These are phyloP conservation scores for Isatis tinctoria DNA, from an alignment of 345 rosid species.

Conservation along the genomic window DNA sequence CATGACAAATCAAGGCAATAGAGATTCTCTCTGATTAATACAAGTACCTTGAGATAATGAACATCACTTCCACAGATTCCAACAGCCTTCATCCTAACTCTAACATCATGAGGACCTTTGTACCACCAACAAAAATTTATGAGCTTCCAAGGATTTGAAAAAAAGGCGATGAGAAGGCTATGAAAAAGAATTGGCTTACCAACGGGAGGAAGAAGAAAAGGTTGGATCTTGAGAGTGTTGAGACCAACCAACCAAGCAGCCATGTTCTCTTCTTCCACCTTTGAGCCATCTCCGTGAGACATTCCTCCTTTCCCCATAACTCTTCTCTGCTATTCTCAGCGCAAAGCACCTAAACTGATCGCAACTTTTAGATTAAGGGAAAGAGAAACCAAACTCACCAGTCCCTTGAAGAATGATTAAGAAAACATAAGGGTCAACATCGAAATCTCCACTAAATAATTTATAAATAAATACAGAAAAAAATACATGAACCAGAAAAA, in stretches of 20 bases:
- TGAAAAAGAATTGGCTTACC: constrained; percentile 35
- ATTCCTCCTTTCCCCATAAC: constrained; percentile 69
- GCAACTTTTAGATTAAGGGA: neutral
- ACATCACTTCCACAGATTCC: constrained; percentile 96
- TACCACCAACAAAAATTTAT: neutral
- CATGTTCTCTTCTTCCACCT: constrained; percentile 62
- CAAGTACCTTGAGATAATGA: constrained; percentile 73
- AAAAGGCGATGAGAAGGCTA: neutral
- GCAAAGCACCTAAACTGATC: neutral
- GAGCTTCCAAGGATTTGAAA: constrained; percentile 1
- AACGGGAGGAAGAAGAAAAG: constrained; percentile 63
- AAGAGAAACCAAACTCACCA: constrained; percentile 7
- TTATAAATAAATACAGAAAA: constrained; percentile 3
- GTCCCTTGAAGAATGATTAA: constrained; percentile 1
- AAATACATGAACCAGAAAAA: constrained; percentile 24
- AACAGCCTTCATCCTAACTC: constrained; percentile 82
- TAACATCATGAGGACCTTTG: constrained; percentile 76
- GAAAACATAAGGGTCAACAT: constrained; percentile 8
- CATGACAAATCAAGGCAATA: neutral
- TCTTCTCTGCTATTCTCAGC: constrained; percentile 3
- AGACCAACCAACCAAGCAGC: constrained; percentile 82
- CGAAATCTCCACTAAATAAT: constrained; percentile 5
- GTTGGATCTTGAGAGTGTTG: constrained; percentile 86
- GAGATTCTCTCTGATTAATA: neutral
- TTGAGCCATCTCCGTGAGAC: constrained; percentile 47